Evolutionary conservation across 352 stramenopile species (phyloP), one percentile per base, ranked within the genome.

Genomic region (Phytopythium aichiense): DNA sequence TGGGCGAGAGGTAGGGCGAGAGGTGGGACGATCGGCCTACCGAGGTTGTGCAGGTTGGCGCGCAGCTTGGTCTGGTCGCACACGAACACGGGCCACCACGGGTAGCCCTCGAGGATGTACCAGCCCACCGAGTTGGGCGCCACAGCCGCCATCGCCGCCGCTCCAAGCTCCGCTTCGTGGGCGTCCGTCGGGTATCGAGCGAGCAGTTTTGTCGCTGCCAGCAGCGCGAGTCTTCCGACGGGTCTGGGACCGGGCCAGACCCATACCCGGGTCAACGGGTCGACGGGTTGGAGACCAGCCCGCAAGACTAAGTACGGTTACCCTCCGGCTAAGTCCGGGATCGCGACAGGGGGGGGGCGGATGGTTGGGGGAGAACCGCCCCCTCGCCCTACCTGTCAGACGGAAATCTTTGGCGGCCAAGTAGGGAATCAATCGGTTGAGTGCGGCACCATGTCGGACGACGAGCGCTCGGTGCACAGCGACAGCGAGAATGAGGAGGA

Each of bases 11-110:
- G 28, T 30, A 30, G 28, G 28, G 28, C 28, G 28, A 4, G 28
- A 2, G 28, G 28, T 30, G 4, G 28, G 28, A 4, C 28, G 28
- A 30, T 2, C 28, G 28, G 28, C 28, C 28, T 65, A 89, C 79
- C 76, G 56, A 94, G 73, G 9, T 77, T 31, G 46, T 92, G 69
- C 50, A 94, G 73, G 3, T 79, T 86, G 0, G 75, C 65, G 0
- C 86, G 86, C 54, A 95, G 74, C 72, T 91, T 92, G 40, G 67
- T 74, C 50, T 84, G 72, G 72, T 95, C 86, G 58, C 84, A 93
- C 57, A 95, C 75, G 72, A 89, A 93, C 61, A 93, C 84, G 55
- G 86, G 86, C 86, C 86, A 95, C 86, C 86, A 95, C 9, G 86
- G 86, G 68, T 77, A 92, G 22, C 86, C 86, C 65, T 93, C 84